phyloP scores from a whole-genome alignment of 2,329 filamentous ascomycete genomes.

The Eutypa lata region DNA sequence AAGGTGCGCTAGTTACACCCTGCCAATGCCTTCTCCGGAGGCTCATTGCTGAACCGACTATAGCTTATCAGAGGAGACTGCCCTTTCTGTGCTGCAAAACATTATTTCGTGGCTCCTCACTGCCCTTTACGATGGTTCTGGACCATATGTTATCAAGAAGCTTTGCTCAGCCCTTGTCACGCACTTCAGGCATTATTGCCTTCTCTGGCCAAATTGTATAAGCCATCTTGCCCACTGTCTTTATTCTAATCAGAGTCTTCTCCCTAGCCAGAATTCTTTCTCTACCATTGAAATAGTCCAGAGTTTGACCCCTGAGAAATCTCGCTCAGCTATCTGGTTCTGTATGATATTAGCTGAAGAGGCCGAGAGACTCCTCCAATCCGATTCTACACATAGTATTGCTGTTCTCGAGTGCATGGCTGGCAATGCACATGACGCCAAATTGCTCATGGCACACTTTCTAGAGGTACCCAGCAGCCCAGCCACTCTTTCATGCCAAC shows the following conservation, averaged over 20 bases:
- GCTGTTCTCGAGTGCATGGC: constrained; percentile 49
- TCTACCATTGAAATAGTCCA: constrained; percentile 48
- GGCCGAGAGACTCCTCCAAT: constrained; percentile 48
- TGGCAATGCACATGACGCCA: constrained; percentile 48
- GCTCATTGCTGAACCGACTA: constrained; percentile 27
- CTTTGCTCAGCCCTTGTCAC: constrained; percentile 74
- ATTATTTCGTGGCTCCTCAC: constrained; percentile 62
- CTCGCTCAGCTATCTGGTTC: constrained; percentile 64
- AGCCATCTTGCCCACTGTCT: constrained; percentile 62
- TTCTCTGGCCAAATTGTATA: constrained; percentile 64
- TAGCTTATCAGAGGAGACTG: constrained; percentile 54
- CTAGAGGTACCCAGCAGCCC: constrained; percentile 25
- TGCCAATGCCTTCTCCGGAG: background rate
- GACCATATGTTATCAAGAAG: constrained; percentile 66
- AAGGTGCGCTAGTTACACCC: constrained; percentile 48
- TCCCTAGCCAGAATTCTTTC: constrained; percentile 33
- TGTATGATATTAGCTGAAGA: constrained; percentile 62
- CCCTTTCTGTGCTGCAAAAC: constrained; percentile 56
- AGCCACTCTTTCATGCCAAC: constrained; percentile 34
- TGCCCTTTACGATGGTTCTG: constrained; percentile 48
- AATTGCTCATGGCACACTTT: constrained; percentile 42
- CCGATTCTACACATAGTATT: constrained; percentile 58
- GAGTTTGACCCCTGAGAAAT: constrained; percentile 45
- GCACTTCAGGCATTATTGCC: constrained; percentile 69
- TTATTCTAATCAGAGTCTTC: constrained; percentile 33